Percentiles rank a stretch among this genome's conserved stretches.
These are phyloP conservation scores for Kwoniella sp. DNA, from an alignment of 768 basidiomycete species.

Conservation along the genomic window DNA sequence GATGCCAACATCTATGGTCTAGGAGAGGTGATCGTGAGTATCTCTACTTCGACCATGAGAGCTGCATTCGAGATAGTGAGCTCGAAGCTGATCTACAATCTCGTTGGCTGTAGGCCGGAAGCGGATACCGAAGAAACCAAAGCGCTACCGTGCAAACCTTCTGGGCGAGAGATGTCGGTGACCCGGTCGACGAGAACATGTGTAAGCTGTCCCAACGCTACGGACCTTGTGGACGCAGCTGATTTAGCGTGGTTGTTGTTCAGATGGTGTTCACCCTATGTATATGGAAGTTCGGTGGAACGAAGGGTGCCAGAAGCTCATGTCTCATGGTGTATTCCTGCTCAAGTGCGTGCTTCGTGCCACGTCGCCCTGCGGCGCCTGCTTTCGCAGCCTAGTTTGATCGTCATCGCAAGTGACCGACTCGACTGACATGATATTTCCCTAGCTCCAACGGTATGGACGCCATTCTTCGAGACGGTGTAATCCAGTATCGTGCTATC, in stretches of 20 bases:
- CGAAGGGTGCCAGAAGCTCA: slow-evolving; percentile 58
- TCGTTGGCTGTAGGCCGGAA: slow-evolving; percentile 1
- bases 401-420: too few relatives aligned
- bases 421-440: too few relatives aligned
- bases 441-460: slow-evolving; percentile 67
- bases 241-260: not conserved
- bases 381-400: too few relatives aligned
- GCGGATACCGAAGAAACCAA: slow-evolving; percentile 27
- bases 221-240: not conserved
- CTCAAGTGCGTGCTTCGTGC: slow-evolving; percentile 57
- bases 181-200: slow-evolving; percentile 50
- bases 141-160: slow-evolving; percentile 32
- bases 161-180: slow-evolving; percentile 38
- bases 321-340: slow-evolving; percentile 76
- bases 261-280: slow-evolving; percentile 40
- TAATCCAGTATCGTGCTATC: slow-evolving; percentile 69
- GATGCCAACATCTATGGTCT: slow-evolving; percentile 75
- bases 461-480: slow-evolving; percentile 62
- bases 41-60: too few relatives aligned
- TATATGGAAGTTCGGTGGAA: slow-evolving; percentile 35
- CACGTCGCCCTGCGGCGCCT: too few relatives aligned
- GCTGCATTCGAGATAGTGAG: not conserved
- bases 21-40: slow-evolving; percentile 61
- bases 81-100: not conserved
- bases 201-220: slow-evolving; percentile 13